Conservation (phyloP, 1,284 basidiomycete genomes). For the Macrocybe sp. region DNA sequence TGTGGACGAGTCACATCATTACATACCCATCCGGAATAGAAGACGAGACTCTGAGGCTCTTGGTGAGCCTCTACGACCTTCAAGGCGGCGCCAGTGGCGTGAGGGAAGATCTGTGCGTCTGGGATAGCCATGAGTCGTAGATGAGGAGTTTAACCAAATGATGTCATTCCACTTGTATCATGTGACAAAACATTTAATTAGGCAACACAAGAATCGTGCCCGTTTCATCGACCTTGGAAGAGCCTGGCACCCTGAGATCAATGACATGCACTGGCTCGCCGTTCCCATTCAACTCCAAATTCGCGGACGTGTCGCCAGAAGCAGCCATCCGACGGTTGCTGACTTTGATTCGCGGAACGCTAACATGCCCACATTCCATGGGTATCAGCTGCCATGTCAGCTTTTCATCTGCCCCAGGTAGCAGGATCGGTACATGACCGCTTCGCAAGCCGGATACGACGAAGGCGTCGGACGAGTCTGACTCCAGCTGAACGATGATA, state of each 20-base stretch:
- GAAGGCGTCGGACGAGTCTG: conserved; percentile 60
- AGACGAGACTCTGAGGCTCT: conserved; percentile 47
- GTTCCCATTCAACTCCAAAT: conserved; percentile 24
- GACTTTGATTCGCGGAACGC: conserved; percentile 54
- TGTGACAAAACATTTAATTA: background rate
- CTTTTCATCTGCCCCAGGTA: conserved; percentile 64
- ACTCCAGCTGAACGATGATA: conserved; percentile 61
- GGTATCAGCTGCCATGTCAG: conserved; percentile 65
- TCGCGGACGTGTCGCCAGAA: conserved; percentile 13
- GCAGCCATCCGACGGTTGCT: conserved; percentile 44
- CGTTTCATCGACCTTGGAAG: background rate
- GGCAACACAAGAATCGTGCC: conserved; percentile 30
- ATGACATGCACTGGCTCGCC: conserved; percentile 49
- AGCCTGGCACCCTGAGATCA: conserved; percentile 33
- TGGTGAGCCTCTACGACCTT: conserved; percentile 47
- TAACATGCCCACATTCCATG: conserved; percentile 64
- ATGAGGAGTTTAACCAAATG: background rate
- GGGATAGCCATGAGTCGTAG: conserved; percentile 32
- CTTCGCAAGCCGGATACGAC: conserved; percentile 67
- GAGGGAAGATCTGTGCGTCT: conserved; percentile 43
- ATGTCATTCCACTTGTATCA: conserved; percentile 1
- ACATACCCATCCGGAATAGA: conserved; percentile 59
- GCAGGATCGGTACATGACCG: conserved; percentile 58
- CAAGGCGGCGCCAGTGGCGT: conserved; percentile 55
- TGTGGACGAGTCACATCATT: background rate